Percentiles rank a stretch among this genome's conserved stretches.
Evolutionary conservation across 306 rosid genomes (phyloP).

Genomic region (Vigna radiata): DNA sequence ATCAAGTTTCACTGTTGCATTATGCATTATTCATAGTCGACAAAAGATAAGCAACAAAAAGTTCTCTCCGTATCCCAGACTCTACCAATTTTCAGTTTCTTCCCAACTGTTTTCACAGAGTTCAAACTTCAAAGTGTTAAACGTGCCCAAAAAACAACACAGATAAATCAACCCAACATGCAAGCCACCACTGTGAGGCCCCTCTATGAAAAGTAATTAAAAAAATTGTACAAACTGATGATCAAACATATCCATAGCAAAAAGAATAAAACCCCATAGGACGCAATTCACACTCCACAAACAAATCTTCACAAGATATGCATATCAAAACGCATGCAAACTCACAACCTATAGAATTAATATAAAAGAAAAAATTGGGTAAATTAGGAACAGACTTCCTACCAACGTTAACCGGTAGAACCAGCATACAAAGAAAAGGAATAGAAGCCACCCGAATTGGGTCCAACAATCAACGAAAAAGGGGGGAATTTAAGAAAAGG

Average conservation of each 20-base stretch:
- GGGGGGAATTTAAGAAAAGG: constrained; percentile 29
- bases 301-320: constrained; percentile 32
- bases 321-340: constrained; percentile 30
- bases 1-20: constrained; percentile 12
- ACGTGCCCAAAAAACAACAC: constrained; percentile 1
- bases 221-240: constrained; percentile 5
- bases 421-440: neutral
- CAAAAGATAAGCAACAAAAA: neutral
- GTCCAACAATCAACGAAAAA: constrained; percentile 20
- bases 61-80: neutral
- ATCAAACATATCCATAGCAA: constrained; percentile 13
- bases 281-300: constrained; percentile 40
- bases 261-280: neutral
- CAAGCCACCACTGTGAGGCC: neutral
- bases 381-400: constrained; percentile 30
- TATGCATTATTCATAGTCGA: neutral
- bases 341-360: constrained; percentile 11
- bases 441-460: constrained; percentile 35
- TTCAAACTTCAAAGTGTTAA: neutral
- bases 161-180: neutral
- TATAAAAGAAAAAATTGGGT: neutral
- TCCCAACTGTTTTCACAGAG: constrained; percentile 7
- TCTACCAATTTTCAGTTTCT: constrained; percentile 10
- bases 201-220: constrained; percentile 6
- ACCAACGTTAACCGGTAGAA: constrained; percentile 26